Percentiles rank a stretch among this genome's conserved stretches.
Evolutionary conservation across 768 basidiomycete genomes (phyloP).

Genomic region (Lactifluus piperatus): DNA sequence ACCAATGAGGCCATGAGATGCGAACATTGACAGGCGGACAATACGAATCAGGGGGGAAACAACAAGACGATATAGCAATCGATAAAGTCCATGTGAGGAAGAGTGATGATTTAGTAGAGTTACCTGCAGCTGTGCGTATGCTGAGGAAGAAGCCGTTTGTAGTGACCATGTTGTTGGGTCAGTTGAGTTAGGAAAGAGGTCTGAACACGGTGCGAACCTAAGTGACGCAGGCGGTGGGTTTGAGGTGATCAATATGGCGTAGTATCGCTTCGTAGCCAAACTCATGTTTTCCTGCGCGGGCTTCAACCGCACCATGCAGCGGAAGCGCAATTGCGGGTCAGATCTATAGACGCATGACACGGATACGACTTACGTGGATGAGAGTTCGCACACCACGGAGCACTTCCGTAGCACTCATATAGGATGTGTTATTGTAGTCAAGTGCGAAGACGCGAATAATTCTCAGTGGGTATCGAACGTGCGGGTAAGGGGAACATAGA

Average conservation of each 20-base stretch:
- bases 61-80: no score
- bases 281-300: constrained; percentile 50
- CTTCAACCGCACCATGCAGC: constrained; percentile 3
- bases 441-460: constrained; percentile 58
- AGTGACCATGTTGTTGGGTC: background rate
- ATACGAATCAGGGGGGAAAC: no score
- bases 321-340: background rate
- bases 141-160: constrained; percentile 33
- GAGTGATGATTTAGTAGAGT: constrained; percentile 72
- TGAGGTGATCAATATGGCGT: constrained; percentile 63
- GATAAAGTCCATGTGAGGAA: constrained; percentile 72
- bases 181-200: background rate
- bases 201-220: constrained; percentile 41
- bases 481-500: constrained; percentile 51
- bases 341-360: constrained; percentile 11
- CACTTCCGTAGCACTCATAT: constrained; percentile 62
- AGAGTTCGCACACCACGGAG: constrained; percentile 56
- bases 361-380: constrained; percentile 56
- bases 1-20: no score
- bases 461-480: constrained; percentile 63
- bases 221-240: constrained; percentile 74
- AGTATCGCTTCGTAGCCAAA: constrained; percentile 76
- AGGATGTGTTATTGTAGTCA: constrained; percentile 73
- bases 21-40: no score
- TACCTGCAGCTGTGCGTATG: constrained; percentile 77